phyloP scores from a whole-genome alignment of 495 filamentous ascomycete genomes.

The Aspergillus nanangensis region DNA sequence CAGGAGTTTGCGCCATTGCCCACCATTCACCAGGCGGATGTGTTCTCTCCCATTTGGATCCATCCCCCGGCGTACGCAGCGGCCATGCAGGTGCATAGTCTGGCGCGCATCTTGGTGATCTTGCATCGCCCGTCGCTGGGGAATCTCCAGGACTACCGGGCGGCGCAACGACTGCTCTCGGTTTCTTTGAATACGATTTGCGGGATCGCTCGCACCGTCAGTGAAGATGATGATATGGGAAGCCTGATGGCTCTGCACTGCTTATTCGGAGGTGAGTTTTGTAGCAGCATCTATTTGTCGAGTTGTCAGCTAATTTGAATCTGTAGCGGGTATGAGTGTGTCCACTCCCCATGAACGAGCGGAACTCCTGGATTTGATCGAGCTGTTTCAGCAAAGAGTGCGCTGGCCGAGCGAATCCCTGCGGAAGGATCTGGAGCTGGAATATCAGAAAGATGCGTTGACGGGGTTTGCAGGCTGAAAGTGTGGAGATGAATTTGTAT shows the following conservation, averaged over 20 bases:
- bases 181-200: constrained; percentile 15
- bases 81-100: constrained; percentile 24
- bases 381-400: constrained; percentile 15
- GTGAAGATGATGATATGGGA: constrained; percentile 15
- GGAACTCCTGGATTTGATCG: constrained; percentile 18
- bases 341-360: constrained; percentile 22
- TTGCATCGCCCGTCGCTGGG: constrained; percentile 25
- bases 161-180: constrained; percentile 7
- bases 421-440: constrained; percentile 19
- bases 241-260: constrained; percentile 20
- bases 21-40: constrained; percentile 2
- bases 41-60: constrained; percentile 28
- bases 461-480: constrained; percentile 1
- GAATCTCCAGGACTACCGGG: constrained; percentile 18
- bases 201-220: constrained; percentile 19
- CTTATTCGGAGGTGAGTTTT: constrained; percentile 22
- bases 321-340: constrained; percentile 24
- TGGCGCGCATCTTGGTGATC: constrained; percentile 23
- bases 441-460: constrained; percentile 22
- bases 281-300: not conserved
- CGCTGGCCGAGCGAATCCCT: constrained; percentile 21
- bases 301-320: not conserved
- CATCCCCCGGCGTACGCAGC: constrained; percentile 23
- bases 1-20: constrained; percentile 20
- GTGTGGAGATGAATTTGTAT: too few species aligned